Conservation (phyloP, 495 filamentous ascomycete genomes). For the Penicillium soppii region DNA sequence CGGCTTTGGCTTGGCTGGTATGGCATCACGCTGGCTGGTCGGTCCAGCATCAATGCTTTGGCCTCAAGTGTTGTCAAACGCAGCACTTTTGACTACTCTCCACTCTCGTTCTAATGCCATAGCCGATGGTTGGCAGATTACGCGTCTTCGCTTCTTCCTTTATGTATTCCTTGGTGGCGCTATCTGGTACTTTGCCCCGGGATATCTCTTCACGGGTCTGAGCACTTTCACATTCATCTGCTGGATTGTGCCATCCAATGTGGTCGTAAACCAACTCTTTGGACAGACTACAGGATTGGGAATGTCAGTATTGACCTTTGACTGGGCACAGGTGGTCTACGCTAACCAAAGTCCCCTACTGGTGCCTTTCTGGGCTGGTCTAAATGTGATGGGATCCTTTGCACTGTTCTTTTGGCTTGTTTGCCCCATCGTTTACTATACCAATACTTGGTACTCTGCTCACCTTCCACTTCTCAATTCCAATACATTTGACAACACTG, state of each 20-base stretch:
- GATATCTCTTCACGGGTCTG: slow-evolving; percentile 79
- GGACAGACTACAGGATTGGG: slow-evolving; percentile 67
- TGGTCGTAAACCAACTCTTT: slow-evolving; percentile 69
- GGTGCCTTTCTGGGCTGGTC: slow-evolving; percentile 87
- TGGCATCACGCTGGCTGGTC: slow-evolving; percentile 57
- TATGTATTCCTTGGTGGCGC: slow-evolving; percentile 63
- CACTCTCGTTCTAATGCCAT: slow-evolving; percentile 78
- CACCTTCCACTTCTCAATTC: slow-evolving; percentile 48
- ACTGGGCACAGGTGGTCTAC: slow-evolving; percentile 91
- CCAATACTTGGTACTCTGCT: slow-evolving; percentile 63
- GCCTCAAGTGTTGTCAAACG: slow-evolving; percentile 85
- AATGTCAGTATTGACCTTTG: slow-evolving; percentile 84
- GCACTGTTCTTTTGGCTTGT: slow-evolving; percentile 88
- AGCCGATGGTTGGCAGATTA: slow-evolving; percentile 83
- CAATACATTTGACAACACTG: slow-evolving; percentile 49
- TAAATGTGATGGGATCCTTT: slow-evolving; percentile 84
- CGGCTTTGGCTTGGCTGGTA: slow-evolving; percentile 71
- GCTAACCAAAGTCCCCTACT: slow-evolving; percentile 79
- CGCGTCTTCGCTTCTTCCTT: slow-evolving; percentile 80
- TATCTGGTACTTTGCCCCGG: slow-evolving; percentile 81
- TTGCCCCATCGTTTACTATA: slow-evolving; percentile 72
- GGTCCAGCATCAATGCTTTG: slow-evolving; percentile 88
- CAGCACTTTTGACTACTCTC: slow-evolving; percentile 81
- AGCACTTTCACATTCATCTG: slow-evolving; percentile 90
- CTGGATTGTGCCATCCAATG: slow-evolving; percentile 79